Conservation (phyloP, 345 rosid genomes). For the Arabidopsis arenosa region DNA sequence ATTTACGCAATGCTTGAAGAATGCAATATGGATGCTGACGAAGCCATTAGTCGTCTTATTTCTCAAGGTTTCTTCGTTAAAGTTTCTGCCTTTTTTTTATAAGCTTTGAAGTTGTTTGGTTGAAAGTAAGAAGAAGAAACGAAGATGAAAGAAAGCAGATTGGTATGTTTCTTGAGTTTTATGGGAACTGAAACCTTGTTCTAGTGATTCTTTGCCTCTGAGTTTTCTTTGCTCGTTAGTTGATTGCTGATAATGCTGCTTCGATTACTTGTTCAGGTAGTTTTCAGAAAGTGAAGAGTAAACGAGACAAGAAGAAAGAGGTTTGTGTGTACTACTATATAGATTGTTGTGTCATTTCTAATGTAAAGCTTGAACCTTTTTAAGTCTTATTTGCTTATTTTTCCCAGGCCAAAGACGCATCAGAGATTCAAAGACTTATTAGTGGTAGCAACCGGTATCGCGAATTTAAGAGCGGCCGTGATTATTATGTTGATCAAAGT, state of each 20-base stretch:
- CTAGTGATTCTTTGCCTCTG: conserved; percentile 2
- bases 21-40: conserved; percentile 77
- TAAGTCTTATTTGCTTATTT: neutral
- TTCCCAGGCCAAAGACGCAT: conserved; percentile 43
- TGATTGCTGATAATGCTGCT: conserved; percentile 1
- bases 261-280: conserved; percentile 54
- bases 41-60: conserved; percentile 76
- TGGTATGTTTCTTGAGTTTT: conserved; percentile 10
- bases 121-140: conserved; percentile 7
- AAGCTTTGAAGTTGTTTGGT: conserved; percentile 17
- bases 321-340: conserved; percentile 43
- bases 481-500: conserved; percentile 30
- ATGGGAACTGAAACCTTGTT: neutral
- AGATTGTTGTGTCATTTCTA: neutral
- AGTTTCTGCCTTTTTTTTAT: conserved; percentile 2
- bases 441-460: conserved; percentile 49
- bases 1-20: conserved; percentile 79
- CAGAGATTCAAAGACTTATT: conserved; percentile 46
- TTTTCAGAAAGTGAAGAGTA: conserved; percentile 83
- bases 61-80: conserved; percentile 64
- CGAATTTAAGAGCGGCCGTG: conserved; percentile 50
- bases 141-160: conserved; percentile 7
- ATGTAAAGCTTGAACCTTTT: conserved; percentile 6
- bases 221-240: neutral
- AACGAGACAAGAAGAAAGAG: conserved; percentile 78